Conservation (phyloP, 202 grass and related monocot genomes). For the Brachypodium distachyon region DNA sequence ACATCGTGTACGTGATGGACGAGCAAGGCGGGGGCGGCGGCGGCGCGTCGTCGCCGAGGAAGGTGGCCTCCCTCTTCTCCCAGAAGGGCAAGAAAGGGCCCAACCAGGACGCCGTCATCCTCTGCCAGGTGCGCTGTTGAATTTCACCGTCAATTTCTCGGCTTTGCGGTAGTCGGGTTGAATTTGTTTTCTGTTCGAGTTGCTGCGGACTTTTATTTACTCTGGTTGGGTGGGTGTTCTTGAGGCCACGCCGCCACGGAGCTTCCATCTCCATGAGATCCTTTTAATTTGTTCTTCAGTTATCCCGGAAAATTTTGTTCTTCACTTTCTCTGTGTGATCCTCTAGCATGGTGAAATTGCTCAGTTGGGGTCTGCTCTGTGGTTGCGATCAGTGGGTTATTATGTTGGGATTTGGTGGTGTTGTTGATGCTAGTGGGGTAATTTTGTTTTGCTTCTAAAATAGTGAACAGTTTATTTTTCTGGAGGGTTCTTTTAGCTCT, state of each 20-base stretch:
- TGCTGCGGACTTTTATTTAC: no score
- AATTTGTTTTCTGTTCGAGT: background rate
- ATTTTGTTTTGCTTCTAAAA: no score
- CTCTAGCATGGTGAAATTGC: background rate
- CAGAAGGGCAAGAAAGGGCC: constrained; percentile 86
- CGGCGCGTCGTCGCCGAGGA: constrained; percentile 7
- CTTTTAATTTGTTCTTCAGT: background rate
- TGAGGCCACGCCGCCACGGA: background rate
- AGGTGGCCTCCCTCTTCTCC: constrained; percentile 77
- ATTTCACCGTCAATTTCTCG: no score
- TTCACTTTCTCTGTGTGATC: background rate
- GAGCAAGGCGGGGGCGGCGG: background rate
- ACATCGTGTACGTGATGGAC: constrained; percentile 63
- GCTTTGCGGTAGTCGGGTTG: no score
- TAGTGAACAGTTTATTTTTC: background rate
- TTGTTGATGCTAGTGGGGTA: background rate
- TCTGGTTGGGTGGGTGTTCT: background rate
- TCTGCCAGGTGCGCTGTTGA: constrained; percentile 93
- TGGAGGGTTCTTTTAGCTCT: background rate
- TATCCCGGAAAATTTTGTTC: background rate
- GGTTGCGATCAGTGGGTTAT: background rate
- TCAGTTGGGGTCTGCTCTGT: background rate
- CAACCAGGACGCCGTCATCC: constrained; percentile 92
- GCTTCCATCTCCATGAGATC: background rate
- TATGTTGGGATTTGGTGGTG: background rate